phyloP scores from a whole-genome alignment of 2,329 filamentous ascomycete genomes.

The Raffaelea ambrosiae region DNA sequence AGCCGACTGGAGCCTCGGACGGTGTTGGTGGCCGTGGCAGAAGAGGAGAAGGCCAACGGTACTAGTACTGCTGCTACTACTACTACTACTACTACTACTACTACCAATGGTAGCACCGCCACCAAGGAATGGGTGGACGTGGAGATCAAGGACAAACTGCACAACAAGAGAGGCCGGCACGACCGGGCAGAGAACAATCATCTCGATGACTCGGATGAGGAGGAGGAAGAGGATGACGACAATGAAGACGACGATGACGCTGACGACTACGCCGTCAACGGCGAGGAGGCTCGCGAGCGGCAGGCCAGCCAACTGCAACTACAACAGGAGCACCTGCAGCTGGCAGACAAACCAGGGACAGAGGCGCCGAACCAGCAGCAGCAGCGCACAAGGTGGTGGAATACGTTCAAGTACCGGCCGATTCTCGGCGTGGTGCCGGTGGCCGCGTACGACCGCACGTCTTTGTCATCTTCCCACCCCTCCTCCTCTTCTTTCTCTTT shows the following conservation, averaged over 20 bases:
- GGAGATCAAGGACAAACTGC: conserved; percentile 18
- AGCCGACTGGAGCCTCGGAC: conserved; percentile 35
- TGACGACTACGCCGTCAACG: conserved; percentile 11
- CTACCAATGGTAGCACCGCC: conserved; percentile 28
- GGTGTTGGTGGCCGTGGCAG: conserved; percentile 25
- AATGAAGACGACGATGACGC: conserved; percentile 11
- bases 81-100: too few relatives aligned
- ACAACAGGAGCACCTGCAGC: neutral
- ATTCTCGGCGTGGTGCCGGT: conserved; percentile 64
- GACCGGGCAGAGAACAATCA: conserved; percentile 16
- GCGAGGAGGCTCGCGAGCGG: conserved; percentile 16
- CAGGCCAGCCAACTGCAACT: conserved; percentile 17
- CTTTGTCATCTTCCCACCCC: neutral
- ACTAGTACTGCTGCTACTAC: too few relatives aligned
- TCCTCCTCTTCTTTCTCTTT: neutral
- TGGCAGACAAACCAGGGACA: neutral
- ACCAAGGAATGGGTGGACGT: conserved; percentile 28
- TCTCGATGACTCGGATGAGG: conserved; percentile 20
- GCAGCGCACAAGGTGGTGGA: conserved; percentile 49
- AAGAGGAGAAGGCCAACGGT: neutral
- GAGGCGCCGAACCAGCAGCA: too few relatives aligned
- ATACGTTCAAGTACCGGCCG: conserved; percentile 89
- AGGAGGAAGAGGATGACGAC: conserved; percentile 30
- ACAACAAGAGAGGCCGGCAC: conserved; percentile 11
- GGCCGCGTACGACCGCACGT: conserved; percentile 6